Conservation (phyloP, 805 yeast genomes). For the Saturnispora gosingensis region DNA sequence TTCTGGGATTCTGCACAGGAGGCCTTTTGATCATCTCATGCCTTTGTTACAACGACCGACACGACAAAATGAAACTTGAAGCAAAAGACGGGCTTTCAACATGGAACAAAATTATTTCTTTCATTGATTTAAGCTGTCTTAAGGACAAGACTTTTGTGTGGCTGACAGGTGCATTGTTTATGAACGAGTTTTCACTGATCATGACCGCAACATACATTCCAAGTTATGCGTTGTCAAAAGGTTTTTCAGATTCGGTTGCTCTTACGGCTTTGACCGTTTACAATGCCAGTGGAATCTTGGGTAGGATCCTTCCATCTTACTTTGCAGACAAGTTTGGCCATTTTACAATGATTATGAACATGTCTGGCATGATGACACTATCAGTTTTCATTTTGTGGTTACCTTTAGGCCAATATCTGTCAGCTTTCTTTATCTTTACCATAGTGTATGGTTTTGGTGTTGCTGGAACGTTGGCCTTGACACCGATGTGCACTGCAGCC, state of each 20-base stretch:
- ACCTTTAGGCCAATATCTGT: conserved; percentile 44
- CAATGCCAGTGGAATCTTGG: conserved; percentile 36
- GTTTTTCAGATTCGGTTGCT: conserved; percentile 34
- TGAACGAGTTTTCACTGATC: conserved; percentile 45
- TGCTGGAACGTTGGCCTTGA: conserved; percentile 53
- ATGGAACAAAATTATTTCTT: conserved; percentile 16
- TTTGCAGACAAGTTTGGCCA: conserved; percentile 37
- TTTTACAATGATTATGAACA: conserved; percentile 32
- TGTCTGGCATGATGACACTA: conserved; percentile 33
- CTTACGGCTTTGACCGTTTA: conserved; percentile 35
- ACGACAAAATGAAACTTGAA: conserved; percentile 14
- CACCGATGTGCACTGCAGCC: conserved; percentile 62
- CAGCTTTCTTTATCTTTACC: conserved; percentile 42
- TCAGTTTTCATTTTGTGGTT: conserved; percentile 48
- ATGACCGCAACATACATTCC: conserved; percentile 46
- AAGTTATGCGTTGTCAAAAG: conserved; percentile 45
- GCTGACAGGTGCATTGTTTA: conserved; percentile 33
- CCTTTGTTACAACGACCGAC: conserved; percentile 25
- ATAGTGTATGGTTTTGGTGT: conserved; percentile 48
- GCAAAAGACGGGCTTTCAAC: background rate
- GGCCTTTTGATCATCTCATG: conserved; percentile 24
- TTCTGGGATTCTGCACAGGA: conserved; percentile 39
- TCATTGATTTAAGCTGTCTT: conserved; percentile 33
- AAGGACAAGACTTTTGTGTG: conserved; percentile 35
- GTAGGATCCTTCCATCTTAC: conserved; percentile 37